phyloP scores from a whole-genome alignment of 345 rosid species.

The Trapa bicornis region DNA sequence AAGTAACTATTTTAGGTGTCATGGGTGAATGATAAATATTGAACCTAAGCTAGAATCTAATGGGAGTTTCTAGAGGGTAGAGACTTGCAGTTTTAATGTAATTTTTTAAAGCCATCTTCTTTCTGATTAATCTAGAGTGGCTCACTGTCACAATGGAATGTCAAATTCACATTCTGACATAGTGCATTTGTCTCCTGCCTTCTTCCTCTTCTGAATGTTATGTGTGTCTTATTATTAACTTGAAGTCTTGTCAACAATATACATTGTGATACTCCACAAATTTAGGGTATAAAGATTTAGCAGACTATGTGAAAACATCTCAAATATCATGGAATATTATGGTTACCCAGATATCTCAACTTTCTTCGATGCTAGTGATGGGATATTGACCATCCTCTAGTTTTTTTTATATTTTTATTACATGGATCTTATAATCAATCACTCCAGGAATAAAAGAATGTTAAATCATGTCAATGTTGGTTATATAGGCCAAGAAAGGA shows the following conservation, averaged over 20 bases:
- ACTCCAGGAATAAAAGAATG: not conserved
- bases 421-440: not conserved
- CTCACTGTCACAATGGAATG: not conserved
- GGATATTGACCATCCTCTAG: not conserved
- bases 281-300: not conserved
- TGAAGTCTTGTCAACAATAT: not conserved
- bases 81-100: not conserved
- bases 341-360: not conserved
- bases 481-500: constrained; percentile 31
- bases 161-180: not conserved
- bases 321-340: not conserved
- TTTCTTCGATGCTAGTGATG: not conserved
- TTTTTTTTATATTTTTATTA: not conserved
- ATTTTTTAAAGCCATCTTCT: not conserved
- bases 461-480: not conserved
- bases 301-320: not conserved
- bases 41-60: too few species aligned
- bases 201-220: not conserved
- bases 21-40: not conserved
- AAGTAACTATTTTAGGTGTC: not conserved
- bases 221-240: not conserved
- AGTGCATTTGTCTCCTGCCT: not conserved
- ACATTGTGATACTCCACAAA: not conserved
- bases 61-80: too few species aligned
- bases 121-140: not conserved